Conservation (phyloP, 805 yeast genomes). For the Yamadazyma sp. region DNA sequence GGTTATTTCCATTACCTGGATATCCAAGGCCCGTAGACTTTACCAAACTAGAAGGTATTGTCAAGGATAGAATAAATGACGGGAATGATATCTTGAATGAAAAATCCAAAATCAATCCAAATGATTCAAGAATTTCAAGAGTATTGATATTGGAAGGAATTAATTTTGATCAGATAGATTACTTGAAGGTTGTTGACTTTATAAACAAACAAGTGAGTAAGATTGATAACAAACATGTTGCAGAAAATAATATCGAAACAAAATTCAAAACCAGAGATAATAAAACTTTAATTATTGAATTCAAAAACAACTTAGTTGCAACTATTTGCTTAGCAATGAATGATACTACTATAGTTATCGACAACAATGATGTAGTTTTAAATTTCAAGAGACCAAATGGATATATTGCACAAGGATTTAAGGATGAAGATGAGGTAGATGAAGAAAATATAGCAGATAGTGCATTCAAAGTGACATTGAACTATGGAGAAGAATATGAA, state of each 20-base stretch:
- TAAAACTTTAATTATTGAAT: slow-evolving; percentile 45
- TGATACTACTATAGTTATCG: slow-evolving; percentile 17
- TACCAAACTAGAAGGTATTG: slow-evolving; percentile 38
- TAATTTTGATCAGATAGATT: slow-evolving; percentile 31
- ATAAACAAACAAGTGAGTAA: slow-evolving; percentile 44
- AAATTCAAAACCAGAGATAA: slow-evolving; percentile 37
- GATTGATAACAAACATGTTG: slow-evolving; percentile 38
- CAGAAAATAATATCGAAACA: slow-evolving; percentile 27
- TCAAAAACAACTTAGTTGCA: slow-evolving; percentile 50
- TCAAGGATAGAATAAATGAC: slow-evolving; percentile 30
- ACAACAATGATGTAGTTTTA: slow-evolving; percentile 19
- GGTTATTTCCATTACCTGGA: slow-evolving; percentile 76
- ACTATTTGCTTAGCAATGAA: slow-evolving; percentile 50
- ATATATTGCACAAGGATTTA: slow-evolving; percentile 12
- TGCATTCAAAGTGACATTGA: slow-evolving; percentile 11
- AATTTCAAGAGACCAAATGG: slow-evolving; percentile 12
- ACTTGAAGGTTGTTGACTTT: slow-evolving; percentile 39
- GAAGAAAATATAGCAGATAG: slow-evolving; percentile 9
- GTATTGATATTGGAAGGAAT: slow-evolving; percentile 28
- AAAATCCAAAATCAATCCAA: slow-evolving; percentile 35
- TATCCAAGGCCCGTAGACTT: slow-evolving; percentile 45
- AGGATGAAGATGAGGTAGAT: slow-evolving; percentile 8
- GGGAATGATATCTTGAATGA: slow-evolving; percentile 31
- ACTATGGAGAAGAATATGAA: slow-evolving; percentile 12
- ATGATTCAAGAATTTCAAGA: slow-evolving; percentile 33